phyloP scores from a whole-genome alignment of 2,329 filamentous ascomycete genomes.

The Stromatinia cepivora region DNA sequence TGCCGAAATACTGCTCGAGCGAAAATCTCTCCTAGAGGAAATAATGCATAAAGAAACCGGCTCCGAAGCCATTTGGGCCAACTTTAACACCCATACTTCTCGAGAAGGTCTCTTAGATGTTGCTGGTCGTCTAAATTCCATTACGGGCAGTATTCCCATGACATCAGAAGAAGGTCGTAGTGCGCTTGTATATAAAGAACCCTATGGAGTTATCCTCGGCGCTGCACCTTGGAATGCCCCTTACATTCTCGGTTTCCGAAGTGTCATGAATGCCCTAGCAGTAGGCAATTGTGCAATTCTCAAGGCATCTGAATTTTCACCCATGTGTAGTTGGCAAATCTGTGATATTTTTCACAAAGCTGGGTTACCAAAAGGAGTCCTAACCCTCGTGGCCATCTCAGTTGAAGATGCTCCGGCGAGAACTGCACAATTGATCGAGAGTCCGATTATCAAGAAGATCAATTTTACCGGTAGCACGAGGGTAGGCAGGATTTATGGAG shows the following conservation, averaged over 20 bases:
- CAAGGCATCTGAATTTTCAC: slow-evolving; percentile 69
- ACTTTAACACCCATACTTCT: slow-evolving; percentile 45
- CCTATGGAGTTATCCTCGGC: slow-evolving; percentile 74
- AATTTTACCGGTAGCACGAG: slow-evolving; percentile 81
- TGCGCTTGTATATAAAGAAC: slow-evolving; percentile 71
- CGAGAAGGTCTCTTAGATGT: slow-evolving; percentile 47
- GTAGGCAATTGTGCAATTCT: slow-evolving; percentile 75
- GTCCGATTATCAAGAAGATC: slow-evolving; percentile 71
- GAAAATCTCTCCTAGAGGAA: slow-evolving; percentile 53
- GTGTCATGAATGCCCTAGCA: slow-evolving; percentile 66
- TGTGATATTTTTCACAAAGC: slow-evolving; percentile 67
- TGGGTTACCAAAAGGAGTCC: slow-evolving; percentile 70
- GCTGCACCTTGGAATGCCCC: slow-evolving; percentile 78
- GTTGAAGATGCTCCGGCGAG: slow-evolving; percentile 66
- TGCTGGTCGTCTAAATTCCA: slow-evolving; percentile 44
- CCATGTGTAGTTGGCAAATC: slow-evolving; percentile 63
- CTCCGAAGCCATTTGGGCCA: slow-evolving; percentile 41
- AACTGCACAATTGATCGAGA: slow-evolving; percentile 66
- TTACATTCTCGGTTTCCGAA: slow-evolving; percentile 54
- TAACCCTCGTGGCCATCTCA: slow-evolving; percentile 70
- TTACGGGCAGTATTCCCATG: slow-evolving; percentile 43
- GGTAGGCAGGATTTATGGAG: slow-evolving; percentile 72
- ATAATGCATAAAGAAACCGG: slow-evolving; percentile 59
- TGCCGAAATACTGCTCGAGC: slow-evolving; percentile 60
- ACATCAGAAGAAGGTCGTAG: slow-evolving; percentile 49